phyloP scores from a whole-genome alignment of 2,329 filamentous ascomycete species.

The Trichoderma sp. region DNA sequence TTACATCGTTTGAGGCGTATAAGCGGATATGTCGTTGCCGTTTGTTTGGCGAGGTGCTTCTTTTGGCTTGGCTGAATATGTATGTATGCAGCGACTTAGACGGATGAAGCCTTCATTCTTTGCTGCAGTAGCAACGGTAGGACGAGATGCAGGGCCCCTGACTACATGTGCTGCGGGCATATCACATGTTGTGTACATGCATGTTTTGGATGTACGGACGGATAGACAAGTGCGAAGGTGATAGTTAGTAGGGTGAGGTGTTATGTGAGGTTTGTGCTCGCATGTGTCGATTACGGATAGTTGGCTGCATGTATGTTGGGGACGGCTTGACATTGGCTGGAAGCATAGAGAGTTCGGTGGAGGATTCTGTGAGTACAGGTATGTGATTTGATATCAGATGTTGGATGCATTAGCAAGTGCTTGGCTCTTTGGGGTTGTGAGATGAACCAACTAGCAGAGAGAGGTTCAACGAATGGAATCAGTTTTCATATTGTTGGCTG shows the following conservation, averaged over 20 bases:
- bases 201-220: not conserved
- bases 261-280: not conserved
- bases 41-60: not conserved
- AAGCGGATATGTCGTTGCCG: not conserved
- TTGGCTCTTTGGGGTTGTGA: not conserved
- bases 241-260: not conserved
- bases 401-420: not conserved
- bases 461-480: not conserved
- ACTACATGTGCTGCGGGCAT: not conserved
- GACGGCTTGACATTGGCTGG: not conserved
- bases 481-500: not conserved
- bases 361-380: not conserved
- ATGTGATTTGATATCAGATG: not conserved
- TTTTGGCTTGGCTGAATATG: not conserved
- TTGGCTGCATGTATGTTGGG: not conserved
- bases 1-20: not conserved
- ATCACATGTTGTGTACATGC: not conserved
- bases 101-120: not conserved
- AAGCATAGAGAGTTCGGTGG: not conserved
- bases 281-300: not conserved
- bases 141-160: not conserved
- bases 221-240: not conserved
- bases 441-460: not conserved
- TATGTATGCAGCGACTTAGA: not conserved
- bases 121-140: not conserved